Base-by-base conservation (phyloP, 2,329 filamentous ascomycete genomes). In the Sporothrix euskadiensis region DNA sequence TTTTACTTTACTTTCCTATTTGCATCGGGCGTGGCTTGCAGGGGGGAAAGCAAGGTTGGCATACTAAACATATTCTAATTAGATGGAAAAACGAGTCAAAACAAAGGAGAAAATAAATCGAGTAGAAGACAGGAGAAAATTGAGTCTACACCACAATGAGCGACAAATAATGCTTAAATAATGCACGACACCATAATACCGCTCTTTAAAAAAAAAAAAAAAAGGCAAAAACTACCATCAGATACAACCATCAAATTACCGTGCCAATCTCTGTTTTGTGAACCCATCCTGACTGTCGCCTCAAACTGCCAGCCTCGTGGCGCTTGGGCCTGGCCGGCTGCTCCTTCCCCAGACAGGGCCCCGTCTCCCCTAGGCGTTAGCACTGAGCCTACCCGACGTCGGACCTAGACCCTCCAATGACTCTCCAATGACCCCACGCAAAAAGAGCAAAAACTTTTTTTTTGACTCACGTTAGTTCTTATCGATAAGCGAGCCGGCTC, bases 401-500 rank as follows among this genome's bases (percentile, higher is more conserved):
- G 73, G 73, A 71, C 69, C 61, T 57, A 66, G 35, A 35, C 35
- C 35, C 35, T 35, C 35, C 35, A 35, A 35, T 35, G 35, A 35
- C 35, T 35, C 35, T 44, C 44, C 44, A 49, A 47, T 69, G 63
- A 68, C 69, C 73, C 73, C 71, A 52, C 41, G 56, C 22, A 56
- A 41, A 61, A 66, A 56, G 56, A 47, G 10, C 16, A 59, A 66
- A 65, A 66, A 47, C 32, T 49, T 68, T 66, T 68, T 66, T 74
- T 69, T 74, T 74, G 63, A 71, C 73, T 74, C 73, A 74, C 63
- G 22, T 14, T 30, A 14, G 30, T 30, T n/a, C 73, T 74, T 74
- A 74, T 74, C 73, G 73, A 74, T 74, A 74, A 74, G 39, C 39
- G 59, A 35, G 10, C n/a, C 19, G 22, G 22, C 7, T 47, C 39